Conservation (phyloP, 192 early-diverging fungal genomes). For the Coemansia sp. region DNA sequence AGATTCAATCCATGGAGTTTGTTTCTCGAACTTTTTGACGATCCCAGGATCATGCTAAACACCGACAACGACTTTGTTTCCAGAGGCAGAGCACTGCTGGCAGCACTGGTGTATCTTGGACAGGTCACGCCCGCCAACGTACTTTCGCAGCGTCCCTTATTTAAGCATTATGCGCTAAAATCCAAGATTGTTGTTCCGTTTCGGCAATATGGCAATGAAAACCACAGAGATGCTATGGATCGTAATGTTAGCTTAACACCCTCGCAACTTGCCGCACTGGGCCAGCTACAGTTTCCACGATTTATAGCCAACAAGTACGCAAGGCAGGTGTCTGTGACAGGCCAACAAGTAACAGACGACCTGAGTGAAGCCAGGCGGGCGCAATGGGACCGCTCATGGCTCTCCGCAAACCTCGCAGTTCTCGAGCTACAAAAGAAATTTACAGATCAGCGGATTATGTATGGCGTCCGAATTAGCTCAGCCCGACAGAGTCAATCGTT, state of each 20-base stretch:
- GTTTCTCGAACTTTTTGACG: conserved; percentile 41
- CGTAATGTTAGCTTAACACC: conserved; percentile 13
- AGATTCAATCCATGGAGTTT: conserved; percentile 48
- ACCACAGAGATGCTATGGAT: not conserved
- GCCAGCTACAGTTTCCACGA: conserved; percentile 44
- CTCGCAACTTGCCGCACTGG: conserved; percentile 21
- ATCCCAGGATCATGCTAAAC: conserved; percentile 17
- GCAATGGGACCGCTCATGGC: conserved; percentile 28
- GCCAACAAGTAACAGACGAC: not conserved
- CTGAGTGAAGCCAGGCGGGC: not conserved
- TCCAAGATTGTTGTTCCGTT: conserved; percentile 5
- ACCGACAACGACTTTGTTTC: not conserved
- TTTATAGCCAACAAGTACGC: conserved; percentile 30
- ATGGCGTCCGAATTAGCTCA: conserved; percentile 13
- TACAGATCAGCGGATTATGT: conserved; percentile 20
- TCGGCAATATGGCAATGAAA: not conserved
- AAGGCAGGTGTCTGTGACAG: conserved; percentile 6
- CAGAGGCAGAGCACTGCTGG: conserved; percentile 12
- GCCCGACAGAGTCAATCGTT: conserved; percentile 18
- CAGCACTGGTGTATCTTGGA: conserved; percentile 21
- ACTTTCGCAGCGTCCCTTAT: conserved; percentile 16
- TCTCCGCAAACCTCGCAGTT: conserved; percentile 23
- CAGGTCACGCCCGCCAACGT: conserved; percentile 34
- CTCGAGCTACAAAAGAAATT: conserved; percentile 21
- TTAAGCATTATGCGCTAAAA: conserved; percentile 19